Evolutionary conservation across 331 rosid species (phyloP).

Genomic region (Pyracantha coccinea): DNA sequence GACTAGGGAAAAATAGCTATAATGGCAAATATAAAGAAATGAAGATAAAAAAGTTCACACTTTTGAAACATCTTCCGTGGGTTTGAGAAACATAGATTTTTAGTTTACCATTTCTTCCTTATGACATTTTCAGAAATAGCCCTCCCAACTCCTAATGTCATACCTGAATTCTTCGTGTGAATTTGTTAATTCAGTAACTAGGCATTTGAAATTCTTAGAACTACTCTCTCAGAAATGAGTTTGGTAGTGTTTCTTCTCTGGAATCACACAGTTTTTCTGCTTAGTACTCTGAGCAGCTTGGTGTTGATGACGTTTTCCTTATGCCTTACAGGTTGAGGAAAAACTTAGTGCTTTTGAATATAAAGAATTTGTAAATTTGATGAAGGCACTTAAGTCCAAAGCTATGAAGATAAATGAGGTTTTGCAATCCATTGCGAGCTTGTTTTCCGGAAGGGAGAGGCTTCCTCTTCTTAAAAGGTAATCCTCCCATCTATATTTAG

Average conservation of each 20-base stretch:
- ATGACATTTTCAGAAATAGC: background rate
- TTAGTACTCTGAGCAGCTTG: constrained; percentile 8
- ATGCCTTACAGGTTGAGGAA: constrained; percentile 60
- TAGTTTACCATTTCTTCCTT: background rate
- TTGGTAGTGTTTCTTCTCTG: background rate
- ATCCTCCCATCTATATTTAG: background rate
- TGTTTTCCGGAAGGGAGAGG: constrained; percentile 79
- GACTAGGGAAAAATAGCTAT: background rate
- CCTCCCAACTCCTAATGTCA: background rate
- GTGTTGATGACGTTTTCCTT: constrained; percentile 11
- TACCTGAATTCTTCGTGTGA: background rate
- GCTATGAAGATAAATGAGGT: constrained; percentile 67
- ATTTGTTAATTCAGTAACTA: background rate
- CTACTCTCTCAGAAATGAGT: background rate
- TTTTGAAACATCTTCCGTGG: background rate
- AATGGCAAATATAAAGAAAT: background rate
- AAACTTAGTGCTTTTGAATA: constrained; percentile 68
- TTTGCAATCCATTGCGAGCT: constrained; percentile 52
- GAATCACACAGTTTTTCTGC: background rate
- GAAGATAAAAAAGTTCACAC: background rate
- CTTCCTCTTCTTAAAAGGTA: constrained; percentile 66
- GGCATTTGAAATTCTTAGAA: background rate
- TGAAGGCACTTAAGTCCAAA: constrained; percentile 88
- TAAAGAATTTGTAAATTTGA: constrained; percentile 59
- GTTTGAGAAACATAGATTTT: background rate